phyloP scores from a whole-genome alignment of 2,329 filamentous ascomycete species.

The Alternaria atra region DNA sequence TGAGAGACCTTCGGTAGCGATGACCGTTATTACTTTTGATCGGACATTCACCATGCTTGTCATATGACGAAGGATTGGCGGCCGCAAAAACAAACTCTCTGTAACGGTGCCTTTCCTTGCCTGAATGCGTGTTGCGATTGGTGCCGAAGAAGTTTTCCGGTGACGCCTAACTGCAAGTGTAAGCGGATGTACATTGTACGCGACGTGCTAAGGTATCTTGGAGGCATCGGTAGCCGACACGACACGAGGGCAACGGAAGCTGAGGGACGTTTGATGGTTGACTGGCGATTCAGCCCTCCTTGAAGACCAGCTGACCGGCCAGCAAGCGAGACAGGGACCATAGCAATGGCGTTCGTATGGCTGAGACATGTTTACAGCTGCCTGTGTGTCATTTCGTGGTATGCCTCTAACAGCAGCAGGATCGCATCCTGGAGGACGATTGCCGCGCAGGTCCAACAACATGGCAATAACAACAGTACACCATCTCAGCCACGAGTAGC shows the following conservation, averaged over 20 bases:
- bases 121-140: conserved; percentile 14
- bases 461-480: conserved; percentile 19
- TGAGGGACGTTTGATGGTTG: conserved; percentile 23
- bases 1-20: not conserved
- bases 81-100: conserved; percentile 32
- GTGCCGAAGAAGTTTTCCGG: conserved; percentile 22
- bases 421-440: conserved; percentile 12
- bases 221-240: conserved; percentile 21
- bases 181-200: conserved; percentile 15
- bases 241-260: conserved; percentile 22
- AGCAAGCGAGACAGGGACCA: conserved; percentile 19
- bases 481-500: conserved; percentile 15
- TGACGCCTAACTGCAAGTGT: conserved; percentile 26
- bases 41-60: conserved; percentile 23
- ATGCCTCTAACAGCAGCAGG: conserved; percentile 19
- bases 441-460: conserved; percentile 14
- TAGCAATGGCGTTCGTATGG: conserved; percentile 18
- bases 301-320: conserved; percentile 26
- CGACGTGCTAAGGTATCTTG: conserved; percentile 12
- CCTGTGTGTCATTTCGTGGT: conserved; percentile 23
- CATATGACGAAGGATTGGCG: conserved; percentile 32
- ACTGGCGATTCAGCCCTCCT: conserved; percentile 24
- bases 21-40: conserved; percentile 24
- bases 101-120: conserved; percentile 25
- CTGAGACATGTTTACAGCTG: conserved; percentile 28